Base-by-base conservation (phyloP, 2,329 filamentous ascomycete species). In the Calonectria fujianensis region DNA sequence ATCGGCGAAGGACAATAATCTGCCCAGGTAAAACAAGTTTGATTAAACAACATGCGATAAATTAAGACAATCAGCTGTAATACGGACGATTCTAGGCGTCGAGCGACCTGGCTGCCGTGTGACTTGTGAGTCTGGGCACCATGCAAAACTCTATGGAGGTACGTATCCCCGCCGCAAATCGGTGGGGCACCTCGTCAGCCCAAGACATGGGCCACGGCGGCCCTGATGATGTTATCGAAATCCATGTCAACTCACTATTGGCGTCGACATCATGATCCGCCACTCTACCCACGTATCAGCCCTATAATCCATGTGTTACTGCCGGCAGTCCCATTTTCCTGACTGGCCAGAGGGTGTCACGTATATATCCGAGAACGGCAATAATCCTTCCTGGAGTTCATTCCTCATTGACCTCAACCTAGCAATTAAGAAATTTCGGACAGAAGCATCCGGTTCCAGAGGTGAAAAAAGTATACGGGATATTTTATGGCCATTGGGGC, bases 91-190 rank as follows among this genome's bases (percentile, higher is more conserved):
- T 63, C 14, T 37, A 63, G 24, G 39, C 24, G 41, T 41, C 37
- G 20, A n/a, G 24, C 16, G 39, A 39, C 57, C 32, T 31, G 16
- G 50, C 50, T 45, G 50, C 57, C 4, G 31, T 61, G 31, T 20
- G 27, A 37, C 39, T 6, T 65, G 29, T 39, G 61, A 39, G n/a
- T 41, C 41, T 39, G 27, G 27, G 35, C 37, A 29, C 39, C 50
- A 29, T 45, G 18, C 59, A 41, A 39, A 54, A 31, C 59, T 45
- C 37, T 24, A 27, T 39, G 41, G 32, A 24, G 54, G 64, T 73
- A 73, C 70, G 70, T 73, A 73, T 66, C 71, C 71, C 65, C 50
- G 72, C 51, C 31, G 57, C 57, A 63, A 18, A 51, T 65, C 50
- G 32, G 72, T 74, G 72, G 72, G 51, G 72, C 69, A 66, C 24